Conservation (phyloP, 225 moss, liverwort and hornwort genomes). For the Takakia lepidozioides region DNA sequence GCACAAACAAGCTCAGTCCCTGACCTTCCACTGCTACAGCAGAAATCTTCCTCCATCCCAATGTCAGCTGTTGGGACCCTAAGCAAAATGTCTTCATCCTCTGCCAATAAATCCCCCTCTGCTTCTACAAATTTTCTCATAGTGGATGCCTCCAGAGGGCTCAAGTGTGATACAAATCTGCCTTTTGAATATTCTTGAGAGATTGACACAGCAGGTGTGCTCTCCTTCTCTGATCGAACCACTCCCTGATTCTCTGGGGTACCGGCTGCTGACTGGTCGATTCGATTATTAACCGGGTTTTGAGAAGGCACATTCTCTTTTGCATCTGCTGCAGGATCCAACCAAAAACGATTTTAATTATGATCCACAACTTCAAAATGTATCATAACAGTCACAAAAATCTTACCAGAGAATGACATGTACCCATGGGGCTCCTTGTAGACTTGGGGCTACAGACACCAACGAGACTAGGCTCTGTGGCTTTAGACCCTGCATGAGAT, state of each 20-base stretch:
- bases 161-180: constrained; percentile 33
- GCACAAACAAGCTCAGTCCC: constrained; percentile 5
- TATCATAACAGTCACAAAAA: too few relatives aligned
- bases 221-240: constrained; percentile 7
- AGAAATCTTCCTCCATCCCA: constrained; percentile 16
- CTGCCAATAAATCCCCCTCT: constrained; percentile 50
- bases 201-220: constrained; percentile 11
- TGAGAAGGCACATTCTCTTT: constrained; percentile 13
- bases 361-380: too few relatives aligned
- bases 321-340: constrained; percentile 19
- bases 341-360: too few relatives aligned
- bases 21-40: constrained; percentile 11
- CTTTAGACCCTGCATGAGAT: too few relatives aligned
- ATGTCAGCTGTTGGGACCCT: constrained; percentile 10
- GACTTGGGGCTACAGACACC: too few relatives aligned
- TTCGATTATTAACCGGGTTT: too few relatives aligned
- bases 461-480: too few relatives aligned
- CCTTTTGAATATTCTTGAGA: constrained; percentile 22
- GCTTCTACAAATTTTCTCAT: constrained; percentile 49
- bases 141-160: constrained; percentile 45
- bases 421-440: too few relatives aligned
- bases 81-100: constrained; percentile 47
- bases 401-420: too few relatives aligned
- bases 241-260: constrained; percentile 11
- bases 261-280: too few relatives aligned